These are phyloP conservation scores for Aspergillus udagawae DNA, from an alignment of 2,329 filamentous ascomycete species.

Conservation along the genomic window DNA sequence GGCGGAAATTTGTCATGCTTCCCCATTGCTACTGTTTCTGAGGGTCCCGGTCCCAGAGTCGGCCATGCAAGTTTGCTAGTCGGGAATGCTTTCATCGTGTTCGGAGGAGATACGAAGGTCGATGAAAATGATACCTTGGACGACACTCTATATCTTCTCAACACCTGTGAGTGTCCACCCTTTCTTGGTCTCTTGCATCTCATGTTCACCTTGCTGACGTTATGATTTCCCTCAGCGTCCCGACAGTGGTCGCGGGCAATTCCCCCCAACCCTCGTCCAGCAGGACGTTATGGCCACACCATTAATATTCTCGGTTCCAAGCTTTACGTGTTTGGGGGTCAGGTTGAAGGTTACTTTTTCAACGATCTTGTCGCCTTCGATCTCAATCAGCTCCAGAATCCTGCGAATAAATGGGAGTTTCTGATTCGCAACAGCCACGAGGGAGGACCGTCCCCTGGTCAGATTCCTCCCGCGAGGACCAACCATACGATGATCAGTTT, in stretches of 20 bases:
- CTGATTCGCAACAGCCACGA: conserved; percentile 70
- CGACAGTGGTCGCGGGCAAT: conserved; percentile 96
- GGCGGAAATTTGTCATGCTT: conserved; percentile 80
- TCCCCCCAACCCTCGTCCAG: conserved; percentile 77
- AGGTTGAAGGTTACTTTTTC: conserved; percentile 97
- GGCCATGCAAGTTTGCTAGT: conserved; percentile 91
- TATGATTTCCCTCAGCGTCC: conserved; percentile 61
- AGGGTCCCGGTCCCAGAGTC: conserved; percentile 91
- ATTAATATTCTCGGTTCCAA: conserved; percentile 95
- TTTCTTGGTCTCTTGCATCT: conserved; percentile 10
- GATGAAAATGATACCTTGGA: conserved; percentile 88
- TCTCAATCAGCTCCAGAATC: conserved; percentile 86
- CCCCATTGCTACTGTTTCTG: conserved; percentile 83
- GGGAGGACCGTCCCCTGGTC: conserved; percentile 54
- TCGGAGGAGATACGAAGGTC: conserved; percentile 96
- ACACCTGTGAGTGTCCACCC: conserved; percentile 76
- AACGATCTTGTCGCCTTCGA: conserved; percentile 96
- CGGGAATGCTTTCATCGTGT: conserved; percentile 98
- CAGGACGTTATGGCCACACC: conserved; percentile 92
- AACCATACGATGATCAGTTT: conserved; percentile 91
- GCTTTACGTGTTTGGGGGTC: conserved; percentile 95
- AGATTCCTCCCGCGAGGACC: conserved; percentile 80
- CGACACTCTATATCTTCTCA: conserved; percentile 92
- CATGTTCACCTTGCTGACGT: conserved; percentile 1
- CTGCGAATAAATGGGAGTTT: conserved; percentile 90